A percentile compares a stretch with the other conserved stretches of the same genome.
Evolutionary conservation across 108 stramenopile species (phyloP).

Genomic region (Fragilaria radians): DNA sequence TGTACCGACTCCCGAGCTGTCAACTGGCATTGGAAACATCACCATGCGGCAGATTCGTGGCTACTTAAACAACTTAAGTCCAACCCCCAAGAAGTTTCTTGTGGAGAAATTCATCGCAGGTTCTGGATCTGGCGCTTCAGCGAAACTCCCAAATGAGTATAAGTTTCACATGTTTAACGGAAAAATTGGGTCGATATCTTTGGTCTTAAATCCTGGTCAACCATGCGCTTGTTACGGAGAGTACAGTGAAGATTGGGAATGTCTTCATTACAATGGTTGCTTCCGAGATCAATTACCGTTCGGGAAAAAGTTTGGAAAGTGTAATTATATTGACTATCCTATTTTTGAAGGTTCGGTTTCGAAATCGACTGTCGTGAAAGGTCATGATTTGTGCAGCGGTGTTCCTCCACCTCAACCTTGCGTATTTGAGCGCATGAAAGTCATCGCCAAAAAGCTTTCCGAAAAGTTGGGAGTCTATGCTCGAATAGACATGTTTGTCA

Average conservation of each 20-base stretch:
- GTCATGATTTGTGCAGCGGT: background rate
- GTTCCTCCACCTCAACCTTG: background rate
- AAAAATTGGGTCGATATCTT: background rate
- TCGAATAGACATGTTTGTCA: background rate
- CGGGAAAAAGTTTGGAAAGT: background rate
- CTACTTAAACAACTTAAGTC: background rate
- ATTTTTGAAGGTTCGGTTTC: background rate
- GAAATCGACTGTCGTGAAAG: background rate
- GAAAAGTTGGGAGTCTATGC: background rate
- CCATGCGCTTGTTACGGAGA: background rate
- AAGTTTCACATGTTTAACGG: background rate
- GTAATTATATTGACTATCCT: background rate
- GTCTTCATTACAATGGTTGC: background rate
- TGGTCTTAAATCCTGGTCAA: background rate
- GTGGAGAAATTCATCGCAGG: background rate
- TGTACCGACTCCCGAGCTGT: background rate
- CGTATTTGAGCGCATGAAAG: background rate
- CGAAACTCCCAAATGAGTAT: background rate
- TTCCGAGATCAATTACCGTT: background rate
- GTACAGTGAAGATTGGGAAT: background rate
- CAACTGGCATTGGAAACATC: background rate
- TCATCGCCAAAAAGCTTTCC: background rate
- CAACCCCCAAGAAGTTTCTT: background rate
- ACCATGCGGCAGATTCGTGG: background rate
- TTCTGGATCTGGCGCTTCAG: background rate